Conservation (phyloP, 805 yeast genomes). For the Barnettozyma botsteinii region DNA sequence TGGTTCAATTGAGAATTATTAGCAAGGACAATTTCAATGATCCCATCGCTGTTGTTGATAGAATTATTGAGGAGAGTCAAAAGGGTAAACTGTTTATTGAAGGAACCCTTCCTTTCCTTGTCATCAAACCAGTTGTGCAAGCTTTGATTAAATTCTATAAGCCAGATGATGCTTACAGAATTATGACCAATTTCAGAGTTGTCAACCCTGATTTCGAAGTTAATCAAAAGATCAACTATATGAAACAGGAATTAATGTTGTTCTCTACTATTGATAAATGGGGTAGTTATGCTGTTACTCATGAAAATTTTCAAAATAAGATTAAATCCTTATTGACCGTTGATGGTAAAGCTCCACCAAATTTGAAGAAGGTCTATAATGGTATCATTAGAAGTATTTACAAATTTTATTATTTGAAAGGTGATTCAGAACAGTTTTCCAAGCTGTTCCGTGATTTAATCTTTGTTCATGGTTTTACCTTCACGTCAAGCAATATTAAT, state of each 20-base stretch:
- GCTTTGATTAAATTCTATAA: slow-evolving; percentile 26
- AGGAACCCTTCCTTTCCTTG: slow-evolving; percentile 28
- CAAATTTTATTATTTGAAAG: slow-evolving; percentile 4
- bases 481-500: slow-evolving; percentile 30
- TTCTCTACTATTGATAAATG: slow-evolving; percentile 25
- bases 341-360: slow-evolving; percentile 18
- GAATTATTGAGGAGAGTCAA: slow-evolving; percentile 25
- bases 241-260: slow-evolving; percentile 29
- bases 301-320: slow-evolving; percentile 16
- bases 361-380: slow-evolving; percentile 22
- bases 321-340: slow-evolving; percentile 12
- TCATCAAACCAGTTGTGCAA: slow-evolving; percentile 32
- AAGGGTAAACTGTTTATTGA: slow-evolving; percentile 17
- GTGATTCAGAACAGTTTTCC: slow-evolving; percentile 7
- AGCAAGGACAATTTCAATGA: slow-evolving; percentile 24
- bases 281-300: slow-evolving; percentile 29
- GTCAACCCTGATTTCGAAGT: slow-evolving; percentile 24
- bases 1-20: slow-evolving; percentile 26
- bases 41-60: slow-evolving; percentile 28
- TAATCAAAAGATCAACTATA: slow-evolving; percentile 20
- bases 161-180: slow-evolving; percentile 28
- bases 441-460: slow-evolving; percentile 19
- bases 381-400: slow-evolving; percentile 14
- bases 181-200: slow-evolving; percentile 28
- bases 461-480: slow-evolving; percentile 22